These are phyloP conservation scores for Exobasidium cylindrosporum DNA, from an alignment of 1,284 basidiomycete species.

Conservation along the genomic window DNA sequence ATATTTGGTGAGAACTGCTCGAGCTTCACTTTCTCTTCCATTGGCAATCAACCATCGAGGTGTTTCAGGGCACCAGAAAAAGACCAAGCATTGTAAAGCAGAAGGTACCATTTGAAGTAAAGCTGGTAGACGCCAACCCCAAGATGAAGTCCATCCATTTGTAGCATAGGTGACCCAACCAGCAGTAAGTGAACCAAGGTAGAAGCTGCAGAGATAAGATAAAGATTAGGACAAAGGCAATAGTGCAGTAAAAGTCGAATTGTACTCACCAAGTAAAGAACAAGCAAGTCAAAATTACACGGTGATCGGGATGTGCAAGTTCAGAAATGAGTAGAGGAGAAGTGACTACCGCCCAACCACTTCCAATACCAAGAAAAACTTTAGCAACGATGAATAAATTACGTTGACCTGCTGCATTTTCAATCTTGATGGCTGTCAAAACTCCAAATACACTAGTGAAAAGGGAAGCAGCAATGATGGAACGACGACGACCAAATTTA, in stretches of 20 bases:
- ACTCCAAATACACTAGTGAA: conserved; percentile 9
- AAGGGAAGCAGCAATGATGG: conserved; percentile 1
- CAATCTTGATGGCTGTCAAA: conserved; percentile 7
- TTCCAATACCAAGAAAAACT: conserved; percentile 11
- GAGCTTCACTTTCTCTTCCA: conserved; percentile 22
- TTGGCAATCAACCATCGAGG: conserved; percentile 28
- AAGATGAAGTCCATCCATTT: background rate
- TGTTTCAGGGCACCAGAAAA: conserved; percentile 23
- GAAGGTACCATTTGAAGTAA: conserved; percentile 16
- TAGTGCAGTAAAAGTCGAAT: no score
- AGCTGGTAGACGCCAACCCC: conserved; percentile 9
- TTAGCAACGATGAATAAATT: conserved; percentile 7
- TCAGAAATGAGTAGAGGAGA: conserved; percentile 15
- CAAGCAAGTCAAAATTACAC: background rate
- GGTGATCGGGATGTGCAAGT: conserved; percentile 16
- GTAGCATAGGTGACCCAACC: conserved; percentile 14
- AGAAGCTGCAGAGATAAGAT: conserved; percentile 4
- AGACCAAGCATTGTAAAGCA: conserved; percentile 16
- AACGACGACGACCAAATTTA: conserved; percentile 3
- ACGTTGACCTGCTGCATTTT: background rate
- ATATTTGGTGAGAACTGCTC: conserved; percentile 23
- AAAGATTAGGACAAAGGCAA: no score
- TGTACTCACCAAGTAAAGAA: no score
- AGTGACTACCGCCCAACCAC: background rate
- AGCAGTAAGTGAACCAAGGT: conserved; percentile 3